These are phyloP conservation scores for Euphrasia arctica DNA, from an alignment of 305 asterid species.

Conservation along the genomic window DNA sequence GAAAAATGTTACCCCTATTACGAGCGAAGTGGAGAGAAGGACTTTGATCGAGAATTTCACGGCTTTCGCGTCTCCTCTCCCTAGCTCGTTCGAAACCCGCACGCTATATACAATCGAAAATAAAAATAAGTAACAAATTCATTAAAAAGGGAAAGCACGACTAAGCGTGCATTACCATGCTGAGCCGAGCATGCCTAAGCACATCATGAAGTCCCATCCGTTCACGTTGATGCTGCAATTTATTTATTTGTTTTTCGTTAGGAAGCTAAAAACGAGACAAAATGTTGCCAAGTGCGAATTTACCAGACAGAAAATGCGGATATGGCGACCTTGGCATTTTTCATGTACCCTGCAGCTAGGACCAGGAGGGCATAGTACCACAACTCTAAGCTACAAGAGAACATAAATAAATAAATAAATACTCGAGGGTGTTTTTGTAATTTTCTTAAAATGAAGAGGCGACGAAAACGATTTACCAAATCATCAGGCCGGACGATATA, in stretches of 20 bases:
- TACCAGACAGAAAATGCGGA: slow-evolving; percentile 59
- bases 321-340: slow-evolving; percentile 52
- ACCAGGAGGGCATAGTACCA: slow-evolving; percentile 57
- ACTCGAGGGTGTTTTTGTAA: not conserved
- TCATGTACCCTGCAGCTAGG: slow-evolving; percentile 57
- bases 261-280: not conserved
- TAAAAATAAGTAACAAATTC: not conserved
- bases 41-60: slow-evolving; percentile 54
- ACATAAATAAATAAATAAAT: not conserved
- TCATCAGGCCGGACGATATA: slow-evolving; percentile 40
- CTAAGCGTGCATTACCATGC: slow-evolving; percentile 36
- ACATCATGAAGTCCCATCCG: slow-evolving; percentile 67
- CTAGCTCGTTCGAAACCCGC: slow-evolving; percentile 67
- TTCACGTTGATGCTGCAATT: slow-evolving; percentile 54
- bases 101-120: slow-evolving; percentile 40
- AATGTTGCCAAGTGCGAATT: slow-evolving; percentile 1
- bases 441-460: not conserved
- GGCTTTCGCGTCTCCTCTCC: slow-evolving; percentile 48
- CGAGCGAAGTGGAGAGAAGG: slow-evolving; percentile 36
- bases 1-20: slow-evolving; percentile 43
- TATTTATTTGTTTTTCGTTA: not conserved
- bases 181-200: slow-evolving; percentile 57
- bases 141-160: not conserved
- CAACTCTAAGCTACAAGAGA: slow-evolving; percentile 42
- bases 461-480: slow-evolving; percentile 28